phyloP scores from a whole-genome alignment of 164 flowering plant genomes.

The Magnolia sinica region DNA sequence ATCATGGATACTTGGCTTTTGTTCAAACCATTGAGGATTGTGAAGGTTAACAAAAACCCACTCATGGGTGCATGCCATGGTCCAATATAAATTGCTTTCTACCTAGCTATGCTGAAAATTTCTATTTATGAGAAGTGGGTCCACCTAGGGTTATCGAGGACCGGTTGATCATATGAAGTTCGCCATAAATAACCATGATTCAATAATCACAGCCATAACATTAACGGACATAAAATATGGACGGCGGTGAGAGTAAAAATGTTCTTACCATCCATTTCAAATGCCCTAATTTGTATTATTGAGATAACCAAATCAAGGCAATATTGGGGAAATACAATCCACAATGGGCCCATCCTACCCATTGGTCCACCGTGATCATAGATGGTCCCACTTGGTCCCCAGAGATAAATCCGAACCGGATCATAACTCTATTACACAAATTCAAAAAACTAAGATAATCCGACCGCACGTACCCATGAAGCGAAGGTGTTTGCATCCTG shows the following conservation, averaged over 20 bases:
- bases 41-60: neutral
- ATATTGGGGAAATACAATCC: neutral
- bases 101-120: neutral
- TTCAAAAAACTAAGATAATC: neutral
- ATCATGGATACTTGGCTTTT: neutral
- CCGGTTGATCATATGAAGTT: too few species aligned
- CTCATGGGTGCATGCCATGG: neutral
- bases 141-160: too few species aligned
- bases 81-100: neutral
- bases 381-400: neutral
- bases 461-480: conserved; percentile 49
- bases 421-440: neutral
- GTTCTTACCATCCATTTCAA: neutral
- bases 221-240: too few species aligned
- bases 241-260: neutral
- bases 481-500: conserved; percentile 72
- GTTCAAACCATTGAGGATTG: neutral
- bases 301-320: neutral
- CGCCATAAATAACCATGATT: too few species aligned
- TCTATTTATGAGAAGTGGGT: neutral
- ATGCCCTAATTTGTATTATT: neutral
- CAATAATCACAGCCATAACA: too few species aligned
- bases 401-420: neutral
- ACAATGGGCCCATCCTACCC: neutral
- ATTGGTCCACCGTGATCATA: neutral